These are phyloP conservation scores for Ganoderma multipileum DNA, from an alignment of 1,284 basidiomycete genomes.

Conservation along the genomic window DNA sequence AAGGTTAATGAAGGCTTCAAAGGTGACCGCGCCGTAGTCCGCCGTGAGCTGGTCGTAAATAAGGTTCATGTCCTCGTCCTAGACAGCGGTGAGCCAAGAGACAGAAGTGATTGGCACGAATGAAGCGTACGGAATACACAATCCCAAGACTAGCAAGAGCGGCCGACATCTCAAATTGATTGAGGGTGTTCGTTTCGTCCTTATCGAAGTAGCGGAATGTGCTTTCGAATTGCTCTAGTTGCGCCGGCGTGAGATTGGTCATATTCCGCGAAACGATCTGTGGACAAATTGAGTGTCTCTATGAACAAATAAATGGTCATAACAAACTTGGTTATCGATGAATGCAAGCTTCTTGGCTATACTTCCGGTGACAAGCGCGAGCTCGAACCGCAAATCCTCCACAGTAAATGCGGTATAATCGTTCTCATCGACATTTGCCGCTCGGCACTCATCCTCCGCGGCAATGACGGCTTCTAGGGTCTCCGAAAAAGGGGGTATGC, in stretches of 20 bases:
- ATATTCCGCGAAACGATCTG: conserved; percentile 88
- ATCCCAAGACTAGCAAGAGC: conserved; percentile 95
- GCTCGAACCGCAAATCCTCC: conserved; percentile 92
- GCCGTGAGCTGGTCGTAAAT: conserved; percentile 87
- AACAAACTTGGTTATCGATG: conserved; percentile 90
- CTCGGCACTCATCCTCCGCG: conserved; percentile 80
- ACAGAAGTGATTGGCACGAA: not conserved
- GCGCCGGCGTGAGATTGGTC: conserved; percentile 93
- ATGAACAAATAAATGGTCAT: not conserved
- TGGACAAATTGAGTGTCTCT: not conserved
- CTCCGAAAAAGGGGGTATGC: conserved; percentile 67
- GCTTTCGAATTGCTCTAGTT: conserved; percentile 96
- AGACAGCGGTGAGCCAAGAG: conserved; percentile 20
- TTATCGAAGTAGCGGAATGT: conserved; percentile 98
- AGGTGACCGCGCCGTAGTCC: conserved; percentile 90
- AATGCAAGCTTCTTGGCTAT: conserved; percentile 92
- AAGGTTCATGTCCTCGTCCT: conserved; percentile 88
- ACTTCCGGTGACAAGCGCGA: conserved; percentile 83
- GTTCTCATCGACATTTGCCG: conserved; percentile 97
- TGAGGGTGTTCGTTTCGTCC: conserved; percentile 90
- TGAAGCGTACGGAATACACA: conserved; percentile 76
- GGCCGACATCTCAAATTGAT: conserved; percentile 87
- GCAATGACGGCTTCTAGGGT: conserved; percentile 59
- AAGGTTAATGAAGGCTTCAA: conserved; percentile 95
- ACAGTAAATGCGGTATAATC: conserved; percentile 93